Evolutionary conservation across 2,329 filamentous ascomycete species (phyloP).

Genomic region (Celoporthe dispersa): DNA sequence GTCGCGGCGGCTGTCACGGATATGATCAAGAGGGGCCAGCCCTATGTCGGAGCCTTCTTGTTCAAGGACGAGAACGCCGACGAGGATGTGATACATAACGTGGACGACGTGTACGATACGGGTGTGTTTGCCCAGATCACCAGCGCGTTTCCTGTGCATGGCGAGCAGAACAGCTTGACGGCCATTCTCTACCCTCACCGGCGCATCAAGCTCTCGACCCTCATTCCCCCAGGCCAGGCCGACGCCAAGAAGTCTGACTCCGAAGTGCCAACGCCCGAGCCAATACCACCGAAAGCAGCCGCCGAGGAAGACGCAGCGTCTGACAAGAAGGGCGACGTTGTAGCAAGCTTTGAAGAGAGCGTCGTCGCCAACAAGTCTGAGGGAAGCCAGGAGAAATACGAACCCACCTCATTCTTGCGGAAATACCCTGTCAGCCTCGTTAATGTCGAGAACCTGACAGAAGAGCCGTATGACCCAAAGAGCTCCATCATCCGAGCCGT

Average conservation of each 20-base stretch:
- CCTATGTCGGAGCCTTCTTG: slow-evolving; percentile 94
- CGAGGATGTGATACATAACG: slow-evolving; percentile 87
- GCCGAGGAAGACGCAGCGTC: slow-evolving; percentile 55
- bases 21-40: slow-evolving; percentile 95
- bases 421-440: slow-evolving; percentile 93
- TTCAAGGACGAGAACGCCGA: slow-evolving; percentile 96
- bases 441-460: slow-evolving; percentile 89
- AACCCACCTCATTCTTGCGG: slow-evolving; percentile 87
- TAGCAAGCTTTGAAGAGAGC: slow-evolving; percentile 93
- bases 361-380: slow-evolving; percentile 64
- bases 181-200: slow-evolving; percentile 96
- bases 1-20: slow-evolving; percentile 92
- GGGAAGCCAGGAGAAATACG: slow-evolving; percentile 63
- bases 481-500: slow-evolving; percentile 87
- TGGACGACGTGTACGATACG: slow-evolving; percentile 91
- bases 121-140: slow-evolving; percentile 98
- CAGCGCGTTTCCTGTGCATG: slow-evolving; percentile 88
- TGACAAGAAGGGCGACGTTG: slow-evolving; percentile 88
- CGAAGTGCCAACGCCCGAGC: slow-evolving; percentile 57
- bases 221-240: slow-evolving; percentile 70
- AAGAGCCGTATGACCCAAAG: slow-evolving; percentile 89
- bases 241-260: slow-evolving; percentile 57
- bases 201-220: slow-evolving; percentile 83
- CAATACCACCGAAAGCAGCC: slow-evolving; percentile 58
- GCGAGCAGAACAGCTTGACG: slow-evolving; percentile 83